A percentile compares a stretch with the other conserved stretches of the same genome.
These are phyloP conservation scores for Calocera viscosa DNA, from an alignment of 768 basidiomycete genomes.

Conservation along the genomic window DNA sequence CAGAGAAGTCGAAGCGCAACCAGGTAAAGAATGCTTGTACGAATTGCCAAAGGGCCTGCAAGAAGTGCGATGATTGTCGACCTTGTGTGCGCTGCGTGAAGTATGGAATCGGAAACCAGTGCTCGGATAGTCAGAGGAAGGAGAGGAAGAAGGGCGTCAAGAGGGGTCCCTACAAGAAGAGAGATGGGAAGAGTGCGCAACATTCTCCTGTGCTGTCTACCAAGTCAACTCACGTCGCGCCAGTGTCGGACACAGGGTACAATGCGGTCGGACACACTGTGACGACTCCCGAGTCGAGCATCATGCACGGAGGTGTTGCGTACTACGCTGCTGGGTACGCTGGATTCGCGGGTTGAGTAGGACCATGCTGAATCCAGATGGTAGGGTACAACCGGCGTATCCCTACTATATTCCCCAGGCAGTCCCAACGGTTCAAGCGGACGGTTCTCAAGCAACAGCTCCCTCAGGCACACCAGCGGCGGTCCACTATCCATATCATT, in stretches of 20 bases:
- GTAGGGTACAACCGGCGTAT: neutral
- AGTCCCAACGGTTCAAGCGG: neutral
- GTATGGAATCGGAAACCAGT: conserved; percentile 77
- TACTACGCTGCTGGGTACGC: conserved; percentile 3
- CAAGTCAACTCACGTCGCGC: neutral
- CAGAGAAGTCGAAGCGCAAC: conserved; percentile 48
- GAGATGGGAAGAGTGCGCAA: conserved; percentile 28
- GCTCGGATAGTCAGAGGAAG: conserved; percentile 82
- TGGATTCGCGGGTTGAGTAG: neutral
- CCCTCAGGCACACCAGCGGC: neutral
- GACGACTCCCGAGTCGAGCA: neutral
- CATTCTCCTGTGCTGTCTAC: neutral
- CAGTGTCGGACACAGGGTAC: neutral
- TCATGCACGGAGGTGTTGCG: neutral
- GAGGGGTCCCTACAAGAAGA: conserved; percentile 85
- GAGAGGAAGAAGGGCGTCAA: conserved; percentile 82
- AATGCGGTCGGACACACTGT: neutral
- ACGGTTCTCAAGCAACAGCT: neutral
- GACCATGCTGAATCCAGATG: conserved; percentile 4
- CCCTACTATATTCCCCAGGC: conserved; percentile 6
- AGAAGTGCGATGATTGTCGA: conserved; percentile 82
- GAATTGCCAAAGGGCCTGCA: conserved; percentile 82
- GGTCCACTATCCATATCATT: neutral
- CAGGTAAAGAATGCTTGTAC: conserved; percentile 90
- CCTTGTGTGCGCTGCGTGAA: conserved; percentile 89